Base-by-base conservation (phyloP, 2,329 filamentous ascomycete species). In the Colletotrichum sp. region DNA sequence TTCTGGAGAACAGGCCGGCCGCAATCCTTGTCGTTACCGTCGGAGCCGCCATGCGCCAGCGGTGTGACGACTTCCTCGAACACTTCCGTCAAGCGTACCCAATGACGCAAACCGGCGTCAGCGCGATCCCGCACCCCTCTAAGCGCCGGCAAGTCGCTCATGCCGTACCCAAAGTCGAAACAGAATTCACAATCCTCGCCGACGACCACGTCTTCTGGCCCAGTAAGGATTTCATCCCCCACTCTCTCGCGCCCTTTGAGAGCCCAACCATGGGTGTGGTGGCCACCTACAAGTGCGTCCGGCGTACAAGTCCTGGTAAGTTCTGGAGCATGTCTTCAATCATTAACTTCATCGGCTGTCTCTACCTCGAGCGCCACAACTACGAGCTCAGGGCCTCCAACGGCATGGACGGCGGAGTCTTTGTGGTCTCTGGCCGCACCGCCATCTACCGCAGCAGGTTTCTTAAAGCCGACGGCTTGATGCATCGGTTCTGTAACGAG, bases 281-380 rank as follows among this genome's bases (percentile, higher is more conserved):
- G 0, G 90, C 88, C 1, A 91, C 90, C 8, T 88, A 87, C 78
- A 92, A 93, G 81, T 85, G 85, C 0, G 89, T 90, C 8, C 82
- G 83, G 7, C 86, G 89, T 3, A 83, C 83, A 8, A 69, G 71
- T 0, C 77, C 77, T 0, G 80, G 81, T 5, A 34, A 81, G 2
- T 52, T 52, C 43, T 83, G 80, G 80, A 71, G 69, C 6, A 82
- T 81, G 69, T 34, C 43, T 1, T 82, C 82, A 0, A 81, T 88
- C 68, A 86, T 86, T 81, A 92, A 93, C 81, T 87, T 91, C 79
- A 83, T 93, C 21, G 91, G 89, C 0, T 88, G 88, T 34, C 81
- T 87, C n/a, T 92, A 93, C 79, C 86, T 93, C 1, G 87, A 90
- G 77, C 89, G 91, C 0, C 90, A 92, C 81, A 92, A 92, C 79